These are phyloP conservation scores for Botrytis tulipae DNA, from an alignment of 2,329 filamentous ascomycete species.

Conservation along the genomic window DNA sequence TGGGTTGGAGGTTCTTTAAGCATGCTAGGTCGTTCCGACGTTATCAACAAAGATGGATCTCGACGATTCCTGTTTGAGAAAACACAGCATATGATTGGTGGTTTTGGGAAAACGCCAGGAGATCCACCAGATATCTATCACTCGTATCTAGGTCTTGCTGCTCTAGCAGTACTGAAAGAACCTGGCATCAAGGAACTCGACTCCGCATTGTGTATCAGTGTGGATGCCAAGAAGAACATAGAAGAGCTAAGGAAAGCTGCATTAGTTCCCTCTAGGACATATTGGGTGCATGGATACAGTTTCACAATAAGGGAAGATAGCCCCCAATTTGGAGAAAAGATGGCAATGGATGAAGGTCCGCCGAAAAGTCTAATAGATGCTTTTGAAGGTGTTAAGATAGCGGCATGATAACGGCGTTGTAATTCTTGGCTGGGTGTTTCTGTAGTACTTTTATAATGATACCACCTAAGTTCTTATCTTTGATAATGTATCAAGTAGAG, in stretches of 20 bases:
- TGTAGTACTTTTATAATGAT: slow-evolving; percentile 11
- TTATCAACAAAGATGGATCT: slow-evolving; percentile 60
- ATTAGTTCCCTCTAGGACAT: slow-evolving; percentile 23
- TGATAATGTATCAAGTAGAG: neutral
- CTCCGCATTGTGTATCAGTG: slow-evolving; percentile 71
- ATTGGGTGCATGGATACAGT: slow-evolving; percentile 34
- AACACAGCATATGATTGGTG: slow-evolving; percentile 82
- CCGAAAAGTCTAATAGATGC: slow-evolving; percentile 21
- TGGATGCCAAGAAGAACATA: slow-evolving; percentile 53
- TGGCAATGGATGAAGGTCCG: slow-evolving; percentile 25
- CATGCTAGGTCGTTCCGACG: slow-evolving; percentile 55
- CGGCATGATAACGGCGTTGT: neutral
- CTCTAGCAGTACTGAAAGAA: slow-evolving; percentile 72
- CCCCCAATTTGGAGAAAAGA: slow-evolving; percentile 29
- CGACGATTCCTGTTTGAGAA: slow-evolving; percentile 80
- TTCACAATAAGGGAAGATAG: slow-evolving; percentile 33
- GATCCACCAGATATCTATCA: slow-evolving; percentile 79
- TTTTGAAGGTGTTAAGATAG: slow-evolving; percentile 19
- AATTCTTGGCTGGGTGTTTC: neutral
- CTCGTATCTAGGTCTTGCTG: slow-evolving; percentile 81
- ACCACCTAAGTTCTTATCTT: slow-evolving; percentile 10
- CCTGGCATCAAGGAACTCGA: slow-evolving; percentile 69
- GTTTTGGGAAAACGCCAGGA: slow-evolving; percentile 72
- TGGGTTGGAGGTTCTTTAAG: slow-evolving; percentile 73
- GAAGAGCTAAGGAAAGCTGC: slow-evolving; percentile 34